phyloP scores from a whole-genome alignment of 352 stramenopile genomes.

The Pythium phragmiticola region DNA sequence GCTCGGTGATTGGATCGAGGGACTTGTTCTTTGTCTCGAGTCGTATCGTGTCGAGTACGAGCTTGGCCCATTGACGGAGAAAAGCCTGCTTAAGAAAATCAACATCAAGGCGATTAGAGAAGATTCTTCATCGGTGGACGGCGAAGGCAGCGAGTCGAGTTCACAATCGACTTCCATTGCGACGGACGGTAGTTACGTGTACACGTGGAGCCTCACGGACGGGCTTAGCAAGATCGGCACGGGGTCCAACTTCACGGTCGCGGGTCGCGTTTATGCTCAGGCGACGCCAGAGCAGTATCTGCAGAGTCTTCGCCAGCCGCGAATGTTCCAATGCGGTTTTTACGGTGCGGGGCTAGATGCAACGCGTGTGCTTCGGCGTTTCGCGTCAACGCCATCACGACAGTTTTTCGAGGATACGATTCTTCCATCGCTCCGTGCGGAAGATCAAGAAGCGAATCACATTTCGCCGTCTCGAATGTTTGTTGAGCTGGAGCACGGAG shows the following conservation, averaged over 20 bases:
- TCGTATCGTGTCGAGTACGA: conserved; percentile 54
- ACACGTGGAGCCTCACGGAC: conserved; percentile 44
- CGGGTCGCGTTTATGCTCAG: conserved; percentile 61
- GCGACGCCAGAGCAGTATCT: conserved; percentile 34
- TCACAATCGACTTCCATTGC: conserved; percentile 33
- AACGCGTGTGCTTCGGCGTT: conserved; percentile 24
- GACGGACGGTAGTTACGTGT: conserved; percentile 68
- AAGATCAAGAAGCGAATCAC: background rate
- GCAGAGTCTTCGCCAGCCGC: conserved; percentile 23
- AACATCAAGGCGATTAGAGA: conserved; percentile 42
- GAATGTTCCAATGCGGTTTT: conserved; percentile 31
- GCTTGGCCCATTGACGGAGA: conserved; percentile 49
- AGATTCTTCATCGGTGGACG: conserved; percentile 1
- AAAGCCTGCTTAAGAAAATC: conserved; percentile 42
- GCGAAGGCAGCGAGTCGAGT: background rate
- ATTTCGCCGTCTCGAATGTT: background rate
- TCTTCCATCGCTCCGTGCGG: background rate
- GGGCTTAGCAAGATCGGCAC: conserved; percentile 70
- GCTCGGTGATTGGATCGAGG: conserved; percentile 40
- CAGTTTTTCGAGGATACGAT: conserved; percentile 6
- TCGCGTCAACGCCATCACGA: background rate
- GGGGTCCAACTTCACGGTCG: conserved; percentile 66
- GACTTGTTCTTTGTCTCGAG: conserved; percentile 46
- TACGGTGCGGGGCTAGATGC: conserved; percentile 49
- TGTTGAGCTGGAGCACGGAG: background rate